phyloP scores from a whole-genome alignment of 495 filamentous ascomycete genomes.

The Tetracladium marchalianum region DNA sequence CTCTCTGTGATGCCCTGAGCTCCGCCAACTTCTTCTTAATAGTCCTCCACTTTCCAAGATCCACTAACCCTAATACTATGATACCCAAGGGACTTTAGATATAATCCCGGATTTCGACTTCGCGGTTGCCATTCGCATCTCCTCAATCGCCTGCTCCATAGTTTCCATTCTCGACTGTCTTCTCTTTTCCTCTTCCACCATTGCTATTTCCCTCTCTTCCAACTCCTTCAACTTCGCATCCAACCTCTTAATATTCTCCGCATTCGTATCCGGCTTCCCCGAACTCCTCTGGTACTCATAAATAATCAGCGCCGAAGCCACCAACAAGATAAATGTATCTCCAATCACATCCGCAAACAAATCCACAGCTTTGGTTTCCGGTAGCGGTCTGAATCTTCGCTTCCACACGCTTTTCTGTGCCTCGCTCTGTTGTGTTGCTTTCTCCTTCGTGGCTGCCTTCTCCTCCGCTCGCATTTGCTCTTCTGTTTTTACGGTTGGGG shows the following conservation, averaged over 20 bases:
- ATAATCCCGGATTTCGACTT: slow-evolving; percentile 25
- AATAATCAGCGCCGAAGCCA: slow-evolving; percentile 68
- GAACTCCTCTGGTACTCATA: slow-evolving; percentile 71
- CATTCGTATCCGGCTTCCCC: slow-evolving; percentile 61
- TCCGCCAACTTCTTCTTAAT: neutral
- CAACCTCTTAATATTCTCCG: slow-evolving; percentile 60
- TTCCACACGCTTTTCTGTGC: slow-evolving; percentile 34
- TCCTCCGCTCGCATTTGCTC: slow-evolving; percentile 57
- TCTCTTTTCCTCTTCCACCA: slow-evolving; percentile 52
- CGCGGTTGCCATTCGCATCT: slow-evolving; percentile 42
- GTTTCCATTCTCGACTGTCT: slow-evolving; percentile 48
- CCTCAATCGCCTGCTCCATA: slow-evolving; percentile 59
- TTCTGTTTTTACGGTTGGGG: slow-evolving; percentile 73
- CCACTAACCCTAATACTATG: neutral
- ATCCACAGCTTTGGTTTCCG: slow-evolving; percentile 91
- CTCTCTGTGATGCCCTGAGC: neutral
- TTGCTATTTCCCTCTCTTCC: slow-evolving; percentile 45
- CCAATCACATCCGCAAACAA: slow-evolving; percentile 91
- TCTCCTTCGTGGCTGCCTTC: slow-evolving; percentile 32
- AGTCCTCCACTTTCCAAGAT: too few species aligned
- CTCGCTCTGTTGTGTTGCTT: slow-evolving; percentile 30
- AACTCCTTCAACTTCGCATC: slow-evolving; percentile 50
- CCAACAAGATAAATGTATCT: slow-evolving; percentile 77
- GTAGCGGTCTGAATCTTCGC: slow-evolving; percentile 57
- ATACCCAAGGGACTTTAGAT: neutral